Evolutionary conservation across 1,139 yeast species (phyloP), one percentile per base, ranked within the genome.

Genomic region (Nakaseomyces nivariensis): DNA sequence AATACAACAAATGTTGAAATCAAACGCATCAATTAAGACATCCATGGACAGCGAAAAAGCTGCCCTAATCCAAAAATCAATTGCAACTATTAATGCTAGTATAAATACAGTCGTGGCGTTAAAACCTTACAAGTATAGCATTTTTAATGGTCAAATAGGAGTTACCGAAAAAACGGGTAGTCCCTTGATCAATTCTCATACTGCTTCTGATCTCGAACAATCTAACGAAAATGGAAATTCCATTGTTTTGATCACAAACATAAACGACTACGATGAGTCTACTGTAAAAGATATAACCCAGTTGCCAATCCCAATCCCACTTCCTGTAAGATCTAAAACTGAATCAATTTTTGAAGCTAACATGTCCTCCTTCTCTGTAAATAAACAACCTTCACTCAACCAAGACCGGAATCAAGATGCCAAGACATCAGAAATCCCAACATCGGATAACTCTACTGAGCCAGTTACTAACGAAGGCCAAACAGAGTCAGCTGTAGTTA

Each of bases 261-360:
- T 41, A 5, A 41, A 27, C 7, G 57, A 58, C 11, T 63, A 55
- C 31, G 63, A 64, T 48, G 68, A 63, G 46, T 52, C 58, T 1
- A 46, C 53, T n/a, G 48, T 62, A n/a, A 50, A 52, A 4, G 58
- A 62, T 50, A 47, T 62, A 4, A 48, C 56, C 3, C 48, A 52
- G 9, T 48, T 68, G 24, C 66, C 70, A 13, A 55, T 64, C 6
- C 68, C 70, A 9, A 54, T 62, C 29, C 52, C 53, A n/a, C 27
- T 61, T 13, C 49, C 59, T 11, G 52, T 56, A 5, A 48, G 50
- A 7, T 27, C 43, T 11, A 24, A 37, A 24, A n/a, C 26, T 4
- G 34, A 37, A 48, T 5, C 46, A 50, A 22, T 5, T 40, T 5
- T 33, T 51, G 25, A 37, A 8, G 25, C 10, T 32, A 11, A 29